Evolutionary conservation across 2,329 filamentous ascomycete genomes (phyloP).

Genomic region (Rugonectria rugulosa): DNA sequence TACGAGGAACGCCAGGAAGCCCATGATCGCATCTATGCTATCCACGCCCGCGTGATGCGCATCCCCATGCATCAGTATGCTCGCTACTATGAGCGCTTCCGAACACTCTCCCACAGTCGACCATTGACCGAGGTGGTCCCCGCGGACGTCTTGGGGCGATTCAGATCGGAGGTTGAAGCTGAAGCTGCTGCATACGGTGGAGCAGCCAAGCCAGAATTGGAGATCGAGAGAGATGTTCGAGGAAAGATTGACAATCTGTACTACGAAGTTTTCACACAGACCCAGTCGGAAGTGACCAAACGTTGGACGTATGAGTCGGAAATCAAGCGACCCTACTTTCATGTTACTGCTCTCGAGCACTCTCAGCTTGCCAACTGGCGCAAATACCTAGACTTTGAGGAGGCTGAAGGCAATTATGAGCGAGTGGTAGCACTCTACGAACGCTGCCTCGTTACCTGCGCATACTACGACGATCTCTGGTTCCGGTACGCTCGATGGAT

Average conservation of each 20-base stretch:
- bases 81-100: slow-evolving; percentile 92
- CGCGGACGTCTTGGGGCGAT: slow-evolving; percentile 70
- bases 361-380: slow-evolving; percentile 88
- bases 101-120: slow-evolving; percentile 74
- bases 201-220: slow-evolving; percentile 71
- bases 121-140: slow-evolving; percentile 78
- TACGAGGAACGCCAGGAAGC: slow-evolving; percentile 92
- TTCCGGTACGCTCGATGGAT: slow-evolving; percentile 97
- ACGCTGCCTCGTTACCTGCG: slow-evolving; percentile 89
- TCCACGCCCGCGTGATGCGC: slow-evolving; percentile 82
- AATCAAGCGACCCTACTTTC: slow-evolving; percentile 96
- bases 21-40: slow-evolving; percentile 83
- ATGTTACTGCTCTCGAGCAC: slow-evolving; percentile 91
- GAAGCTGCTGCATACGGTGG: slow-evolving; percentile 64
- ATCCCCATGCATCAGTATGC: slow-evolving; percentile 97
- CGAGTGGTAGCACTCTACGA: slow-evolving; percentile 89
- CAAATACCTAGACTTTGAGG: slow-evolving; percentile 96
- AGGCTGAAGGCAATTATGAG: slow-evolving; percentile 78
- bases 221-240: slow-evolving; percentile 84
- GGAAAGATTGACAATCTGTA: slow-evolving; percentile 81
- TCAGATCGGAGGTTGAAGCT: slow-evolving; percentile 75
- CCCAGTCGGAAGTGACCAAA: slow-evolving; percentile 87
- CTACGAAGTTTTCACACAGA: slow-evolving; percentile 80
- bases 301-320: slow-evolving; percentile 95
- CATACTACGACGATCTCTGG: slow-evolving; percentile 98